phyloP scores from a whole-genome alignment of 768 basidiomycete species.

The Hydnum rufescens region DNA sequence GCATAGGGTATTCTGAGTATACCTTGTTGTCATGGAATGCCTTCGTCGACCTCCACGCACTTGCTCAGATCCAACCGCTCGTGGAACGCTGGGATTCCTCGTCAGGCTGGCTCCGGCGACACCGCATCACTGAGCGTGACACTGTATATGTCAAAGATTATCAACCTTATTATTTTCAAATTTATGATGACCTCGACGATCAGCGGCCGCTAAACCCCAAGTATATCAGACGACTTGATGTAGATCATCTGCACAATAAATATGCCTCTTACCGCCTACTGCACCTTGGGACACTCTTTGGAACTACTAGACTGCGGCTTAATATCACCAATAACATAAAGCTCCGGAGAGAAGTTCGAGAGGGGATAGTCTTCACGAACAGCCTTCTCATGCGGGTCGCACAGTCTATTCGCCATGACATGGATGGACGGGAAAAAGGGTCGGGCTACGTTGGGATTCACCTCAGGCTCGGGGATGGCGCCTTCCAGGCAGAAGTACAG shows the following conservation, averaged over 20 bases:
- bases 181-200: slow-evolving; percentile 27
- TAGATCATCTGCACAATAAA: slow-evolving; percentile 22
- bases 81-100: slow-evolving; percentile 32
- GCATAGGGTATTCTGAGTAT: slow-evolving; percentile 37
- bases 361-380: slow-evolving; percentile 38
- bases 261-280: slow-evolving; percentile 31
- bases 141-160: slow-evolving; percentile 32
- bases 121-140: slow-evolving; percentile 21
- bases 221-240: slow-evolving; percentile 14
- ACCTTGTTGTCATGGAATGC: slow-evolving; percentile 52
- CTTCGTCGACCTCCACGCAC: slow-evolving; percentile 34
- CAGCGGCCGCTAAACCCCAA: slow-evolving; percentile 12
- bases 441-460: slow-evolving; percentile 39
- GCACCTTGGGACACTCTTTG: slow-evolving; percentile 58
- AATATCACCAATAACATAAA: slow-evolving; percentile 21
- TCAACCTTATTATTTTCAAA: slow-evolving; percentile 41
- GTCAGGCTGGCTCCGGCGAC: slow-evolving; percentile 26
- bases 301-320: slow-evolving; percentile 45
- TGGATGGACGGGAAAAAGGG: slow-evolving; percentile 20
- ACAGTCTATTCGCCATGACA: slow-evolving; percentile 22
- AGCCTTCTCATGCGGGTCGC: slow-evolving; percentile 26
- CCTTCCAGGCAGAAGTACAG: slow-evolving; percentile 24
- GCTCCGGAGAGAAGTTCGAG: slow-evolving; percentile 30
- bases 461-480: slow-evolving; percentile 48
- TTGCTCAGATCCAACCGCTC: slow-evolving; percentile 21